Conservation (phyloP, 1,139 yeast genomes). For the Suhomyces chickasaworum region DNA sequence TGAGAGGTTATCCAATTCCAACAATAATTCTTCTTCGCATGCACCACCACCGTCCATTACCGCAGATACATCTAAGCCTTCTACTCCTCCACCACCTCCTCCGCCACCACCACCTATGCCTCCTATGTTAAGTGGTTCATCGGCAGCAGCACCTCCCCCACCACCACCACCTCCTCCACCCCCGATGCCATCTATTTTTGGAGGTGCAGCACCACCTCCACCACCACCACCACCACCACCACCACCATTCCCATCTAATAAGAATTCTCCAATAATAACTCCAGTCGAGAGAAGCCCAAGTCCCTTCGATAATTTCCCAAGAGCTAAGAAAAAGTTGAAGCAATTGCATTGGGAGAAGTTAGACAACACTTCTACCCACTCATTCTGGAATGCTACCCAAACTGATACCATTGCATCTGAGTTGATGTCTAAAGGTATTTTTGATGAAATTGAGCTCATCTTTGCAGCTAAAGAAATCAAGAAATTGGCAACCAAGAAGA, state of each 20-base stretch:
- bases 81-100: conserved; percentile 19
- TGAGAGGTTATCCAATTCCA: not conserved
- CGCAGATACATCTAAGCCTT: not conserved
- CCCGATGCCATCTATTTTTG: conserved; percentile 11
- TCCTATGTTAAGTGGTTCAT: conserved; percentile 16
- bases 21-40: not conserved
- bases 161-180: conserved; percentile 14
- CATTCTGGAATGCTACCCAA: conserved; percentile 60
- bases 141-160: conserved; percentile 13
- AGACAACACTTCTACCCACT: conserved; percentile 56
- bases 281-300: conserved; percentile 20
- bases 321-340: conserved; percentile 77
- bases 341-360: conserved; percentile 86
- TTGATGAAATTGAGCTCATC: conserved; percentile 70
- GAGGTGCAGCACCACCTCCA: conserved; percentile 13
- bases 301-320: conserved; percentile 62
- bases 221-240: conserved; percentile 30
- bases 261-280: conserved; percentile 13
- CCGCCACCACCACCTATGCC: conserved; percentile 20
- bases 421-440: conserved; percentile 66
- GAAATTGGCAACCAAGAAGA: conserved; percentile 50
- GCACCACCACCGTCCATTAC: not conserved
- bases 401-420: conserved; percentile 55
- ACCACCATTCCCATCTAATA: conserved; percentile 23
- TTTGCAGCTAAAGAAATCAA: conserved; percentile 82